Base-by-base conservation (phyloP, 1,139 yeast species). In the Yamadazyma sp. region DNA sequence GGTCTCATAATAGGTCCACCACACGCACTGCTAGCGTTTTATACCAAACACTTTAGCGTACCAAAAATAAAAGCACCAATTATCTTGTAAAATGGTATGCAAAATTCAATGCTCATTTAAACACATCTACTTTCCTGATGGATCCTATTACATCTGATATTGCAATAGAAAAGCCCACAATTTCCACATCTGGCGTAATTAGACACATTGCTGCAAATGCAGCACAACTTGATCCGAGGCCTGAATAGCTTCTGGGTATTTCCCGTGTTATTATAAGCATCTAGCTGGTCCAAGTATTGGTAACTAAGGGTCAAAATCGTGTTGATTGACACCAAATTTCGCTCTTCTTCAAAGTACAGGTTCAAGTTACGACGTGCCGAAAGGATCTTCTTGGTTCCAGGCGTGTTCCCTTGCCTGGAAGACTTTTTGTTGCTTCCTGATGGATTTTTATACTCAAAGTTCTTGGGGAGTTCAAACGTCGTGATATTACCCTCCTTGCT, bases 331-430 rank as follows among this genome's bases (percentile, higher is more conserved):
- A 71, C 66, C 47, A 70, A 57, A 48, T 71, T 70, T 30, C 74
- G 54, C 42, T 71, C 77, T 47, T 71, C 76, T 52, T 71, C 77
- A 43, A 70, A 70, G 46, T 70, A 70, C 62, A 63, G 68, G 41
- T 67, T 69, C 50, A 71, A 60, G 49, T 70, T 71, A 37, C 77
- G 58, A 34, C 72, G 56, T 1, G 76, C 75, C 21, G 76, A 67
- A 31, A 71, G 49, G 21, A 71, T 70, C 40, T 61, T 62, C 49
- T 71, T 71, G 1, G 77, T 69, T 10, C 73, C 58, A 5, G 76
- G 75, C 3, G 76, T 71, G 42, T 67, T 70, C 2, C 77, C 77
- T 18, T 62, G 54, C 38, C 72, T 57, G 7, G 66, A 48, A 36
- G 58, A 60, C 17, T 20, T 29, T 33, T 59, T 56, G 18, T 47